Conservation (phyloP, 345 rosid genomes). For the Salix udensis region DNA sequence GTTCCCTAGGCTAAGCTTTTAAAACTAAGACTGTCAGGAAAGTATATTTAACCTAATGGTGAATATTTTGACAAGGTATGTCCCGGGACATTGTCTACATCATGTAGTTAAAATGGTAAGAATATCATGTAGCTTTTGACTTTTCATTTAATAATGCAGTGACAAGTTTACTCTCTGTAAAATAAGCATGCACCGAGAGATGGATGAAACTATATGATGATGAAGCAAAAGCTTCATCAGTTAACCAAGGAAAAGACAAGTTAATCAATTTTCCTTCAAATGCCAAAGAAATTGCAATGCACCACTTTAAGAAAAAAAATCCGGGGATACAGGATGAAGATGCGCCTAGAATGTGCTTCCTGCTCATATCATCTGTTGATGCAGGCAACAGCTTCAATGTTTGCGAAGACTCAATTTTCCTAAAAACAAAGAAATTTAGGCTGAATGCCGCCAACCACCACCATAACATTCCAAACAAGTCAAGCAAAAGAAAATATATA, state of each 20-base stretch:
- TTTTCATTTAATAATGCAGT: not conserved
- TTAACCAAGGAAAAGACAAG: not conserved
- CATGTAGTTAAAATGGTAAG: not conserved
- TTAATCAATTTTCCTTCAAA: not conserved
- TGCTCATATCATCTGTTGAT: slow-evolving; percentile 68
- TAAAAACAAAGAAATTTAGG: slow-evolving; percentile 31
- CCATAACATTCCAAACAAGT: not conserved
- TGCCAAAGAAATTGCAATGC: not conserved
- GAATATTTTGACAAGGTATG: not conserved
- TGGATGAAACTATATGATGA: not conserved
- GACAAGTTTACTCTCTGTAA: not conserved
- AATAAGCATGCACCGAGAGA: not conserved
- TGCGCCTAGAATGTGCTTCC: slow-evolving; percentile 62
- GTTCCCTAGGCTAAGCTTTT: not conserved
- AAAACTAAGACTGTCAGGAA: not conserved
- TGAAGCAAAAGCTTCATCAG: not conserved
- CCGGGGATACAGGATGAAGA: slow-evolving; percentile 78
- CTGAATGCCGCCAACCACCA: slow-evolving; percentile 15
- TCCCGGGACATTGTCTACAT: not conserved
- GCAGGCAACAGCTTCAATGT: slow-evolving; percentile 65
- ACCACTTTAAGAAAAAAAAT: not conserved
- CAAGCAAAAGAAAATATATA: slow-evolving; percentile 1
- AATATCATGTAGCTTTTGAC: not conserved
- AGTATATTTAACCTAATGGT: not conserved
- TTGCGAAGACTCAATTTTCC: slow-evolving; percentile 66